phyloP scores from a whole-genome alignment of 1,139 yeast genomes.

The Hemisphaericaspora lyxosophila region DNA sequence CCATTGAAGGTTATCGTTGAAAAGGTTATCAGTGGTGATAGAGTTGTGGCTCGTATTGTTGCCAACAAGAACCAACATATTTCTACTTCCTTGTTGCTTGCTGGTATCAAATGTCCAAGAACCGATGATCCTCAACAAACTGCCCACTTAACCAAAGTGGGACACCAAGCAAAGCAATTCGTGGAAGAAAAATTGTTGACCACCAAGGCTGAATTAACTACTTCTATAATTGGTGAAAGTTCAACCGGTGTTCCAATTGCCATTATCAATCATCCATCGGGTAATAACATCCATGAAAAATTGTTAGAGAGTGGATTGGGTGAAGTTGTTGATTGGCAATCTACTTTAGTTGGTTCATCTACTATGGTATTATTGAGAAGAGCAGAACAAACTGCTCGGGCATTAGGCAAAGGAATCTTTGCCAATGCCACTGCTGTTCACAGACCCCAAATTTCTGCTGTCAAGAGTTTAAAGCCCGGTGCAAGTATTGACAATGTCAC shows the following conservation, averaged over 20 bases:
- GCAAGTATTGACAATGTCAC: conserved; percentile 49
- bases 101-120: conserved; percentile 73
- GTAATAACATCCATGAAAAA: conserved; percentile 64
- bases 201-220: conserved; percentile 52
- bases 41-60: conserved; percentile 23
- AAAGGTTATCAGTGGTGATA: conserved; percentile 75
- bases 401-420: conserved; percentile 63
- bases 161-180: conserved; percentile 64
- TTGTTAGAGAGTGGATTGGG: conserved; percentile 71
- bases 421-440: conserved; percentile 32
- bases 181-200: conserved; percentile 69
- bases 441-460: conserved; percentile 17
- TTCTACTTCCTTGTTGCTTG: conserved; percentile 61
- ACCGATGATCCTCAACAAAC: conserved; percentile 48
- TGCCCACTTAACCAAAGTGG: conserved; percentile 54
- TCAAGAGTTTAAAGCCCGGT: conserved; percentile 43
- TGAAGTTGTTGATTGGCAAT: conserved; percentile 81
- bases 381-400: conserved; percentile 68
- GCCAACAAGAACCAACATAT: conserved; percentile 39
- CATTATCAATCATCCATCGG: conserved; percentile 67
- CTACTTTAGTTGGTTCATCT: conserved; percentile 64
- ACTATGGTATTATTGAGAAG: conserved; percentile 62
- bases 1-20: conserved; percentile 66
- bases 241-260: conserved; percentile 66
- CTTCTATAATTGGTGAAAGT: conserved; percentile 59